phyloP scores from a whole-genome alignment of 1,139 yeast genomes.

The Spencermartinsiella ligniputridi region DNA sequence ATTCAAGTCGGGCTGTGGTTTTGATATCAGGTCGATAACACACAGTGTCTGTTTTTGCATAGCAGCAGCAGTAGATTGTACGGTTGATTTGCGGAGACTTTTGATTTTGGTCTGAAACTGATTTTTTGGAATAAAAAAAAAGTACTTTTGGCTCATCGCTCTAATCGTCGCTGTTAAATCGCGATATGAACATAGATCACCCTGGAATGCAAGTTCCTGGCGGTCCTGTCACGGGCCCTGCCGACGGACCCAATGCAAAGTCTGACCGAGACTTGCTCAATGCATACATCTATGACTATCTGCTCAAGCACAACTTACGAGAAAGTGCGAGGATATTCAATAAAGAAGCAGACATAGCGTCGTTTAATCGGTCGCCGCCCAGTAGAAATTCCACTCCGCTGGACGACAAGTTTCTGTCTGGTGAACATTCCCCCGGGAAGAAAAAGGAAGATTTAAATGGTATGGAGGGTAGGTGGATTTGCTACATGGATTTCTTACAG shows the following conservation, averaged over 20 bases:
- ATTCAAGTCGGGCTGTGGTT: too few relatives aligned
- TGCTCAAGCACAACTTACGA: conserved; percentile 65
- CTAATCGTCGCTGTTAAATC: too few relatives aligned
- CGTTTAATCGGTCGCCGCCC: conserved; percentile 16
- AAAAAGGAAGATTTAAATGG: conserved; percentile 52
- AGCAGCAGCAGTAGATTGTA: too few relatives aligned
- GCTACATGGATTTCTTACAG: too few relatives aligned
- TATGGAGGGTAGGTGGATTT: conserved; percentile 6
- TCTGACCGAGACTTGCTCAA: conserved; percentile 59
- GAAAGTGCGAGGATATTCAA: conserved; percentile 70
- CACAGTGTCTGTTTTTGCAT: too few relatives aligned
- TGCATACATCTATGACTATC: conserved; percentile 82
- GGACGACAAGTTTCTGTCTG: conserved; percentile 39
- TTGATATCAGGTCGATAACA: too few relatives aligned
- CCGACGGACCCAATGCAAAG: conserved; percentile 12
- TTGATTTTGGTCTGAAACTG: too few relatives aligned
- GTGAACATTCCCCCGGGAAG: conserved; percentile 13
- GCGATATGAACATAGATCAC: conserved; percentile 12
- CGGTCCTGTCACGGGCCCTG: not conserved
- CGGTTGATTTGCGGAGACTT: too few relatives aligned
- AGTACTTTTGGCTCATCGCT: too few relatives aligned
- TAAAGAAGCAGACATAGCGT: conserved; percentile 57
- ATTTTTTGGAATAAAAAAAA: too few relatives aligned
- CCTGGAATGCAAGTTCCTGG: conserved; percentile 1
- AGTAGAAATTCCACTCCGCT: conserved; percentile 23